Evolutionary conservation across 2,329 filamentous ascomycete species (phyloP), one percentile per base, ranked within the genome.

Genomic region (Aureobasidium sp.): DNA sequence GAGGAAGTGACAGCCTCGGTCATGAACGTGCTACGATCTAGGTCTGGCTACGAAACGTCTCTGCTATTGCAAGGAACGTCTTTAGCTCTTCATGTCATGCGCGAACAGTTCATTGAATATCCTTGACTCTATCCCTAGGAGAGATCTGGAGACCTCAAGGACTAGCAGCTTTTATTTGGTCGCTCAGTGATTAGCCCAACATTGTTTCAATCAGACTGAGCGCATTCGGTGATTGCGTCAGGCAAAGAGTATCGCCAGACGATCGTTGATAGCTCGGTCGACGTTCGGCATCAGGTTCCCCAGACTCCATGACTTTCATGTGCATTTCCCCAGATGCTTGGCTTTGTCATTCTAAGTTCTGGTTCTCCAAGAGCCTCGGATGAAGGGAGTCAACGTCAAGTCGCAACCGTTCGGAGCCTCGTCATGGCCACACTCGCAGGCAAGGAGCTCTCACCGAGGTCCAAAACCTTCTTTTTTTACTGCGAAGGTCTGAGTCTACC

Each of bases 331-430:
- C 55, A 41, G 55, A 59, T 10, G 43, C 55, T 59, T 59, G 55
- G 55, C 55, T 24, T 39, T 26, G 20, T 34, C 53, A 44, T 37
- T 26, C 15, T 47, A 37, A 29, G 43, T 59, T 59, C 32, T 34
- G 7, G 32, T 34, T 59, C 43, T 47, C 6, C 56, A 24, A 59
- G 29, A 32, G 41, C 56, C 56, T 59, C 56, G 56, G 56, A 50
- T 59, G 56, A 59, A 59, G 56, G 56, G 56, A 59, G 44, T 59
- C 41, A 59, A 50, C 56, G 56, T 59, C 34, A 5, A 48, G 44
- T 50, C 44, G 26, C 44, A 59, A 59, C 55, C 55, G 55, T 20
- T 56, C 52, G 43, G 43, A 0, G 41, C 24, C 26, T 50, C 56
- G 56, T 59, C 56, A 59, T 59, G 56, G 44, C n/a, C 44, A 39